These are phyloP conservation scores for Myxozyma neotropica DNA, from an alignment of 805 yeast genomes.

Conservation along the genomic window DNA sequence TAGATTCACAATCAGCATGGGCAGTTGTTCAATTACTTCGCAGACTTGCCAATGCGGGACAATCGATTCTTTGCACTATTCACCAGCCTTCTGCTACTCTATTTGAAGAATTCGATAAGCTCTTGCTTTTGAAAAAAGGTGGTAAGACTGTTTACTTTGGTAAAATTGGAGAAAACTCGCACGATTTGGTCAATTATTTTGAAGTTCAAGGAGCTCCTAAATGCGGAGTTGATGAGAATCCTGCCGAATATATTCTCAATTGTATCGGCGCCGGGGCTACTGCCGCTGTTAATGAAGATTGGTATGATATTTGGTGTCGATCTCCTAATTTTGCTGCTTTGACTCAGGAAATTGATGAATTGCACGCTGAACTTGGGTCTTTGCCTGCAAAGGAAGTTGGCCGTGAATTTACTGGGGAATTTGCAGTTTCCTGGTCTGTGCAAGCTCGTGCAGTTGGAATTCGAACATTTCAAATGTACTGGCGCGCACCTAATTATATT, in stretches of 20 bases:
- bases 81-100: slow-evolving; percentile 77
- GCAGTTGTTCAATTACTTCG: slow-evolving; percentile 66
- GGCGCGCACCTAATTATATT: slow-evolving; percentile 66
- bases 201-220: slow-evolving; percentile 72
- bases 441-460: slow-evolving; percentile 49
- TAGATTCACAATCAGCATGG: slow-evolving; percentile 67
- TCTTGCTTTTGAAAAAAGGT: slow-evolving; percentile 69
- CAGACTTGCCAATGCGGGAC: slow-evolving; percentile 69
- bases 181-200: slow-evolving; percentile 61
- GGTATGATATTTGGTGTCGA: slow-evolving; percentile 63
- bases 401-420: slow-evolving; percentile 39
- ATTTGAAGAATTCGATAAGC: slow-evolving; percentile 67
- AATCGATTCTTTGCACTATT: slow-evolving; percentile 73
- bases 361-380: slow-evolving; percentile 37
- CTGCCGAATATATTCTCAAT: slow-evolving; percentile 75
- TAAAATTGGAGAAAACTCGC: slow-evolving; percentile 68
- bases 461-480: slow-evolving; percentile 52
- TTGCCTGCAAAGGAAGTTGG: slow-evolving; percentile 37
- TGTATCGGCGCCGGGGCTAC: slow-evolving; percentile 84
- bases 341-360: slow-evolving; percentile 44
- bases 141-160: slow-evolving; percentile 84
- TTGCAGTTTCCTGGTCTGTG: slow-evolving; percentile 52
- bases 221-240: slow-evolving; percentile 64
- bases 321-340: slow-evolving; percentile 48
- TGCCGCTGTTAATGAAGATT: slow-evolving; percentile 58